A percentile compares a stretch with the other conserved stretches of the same genome.
phyloP scores from a whole-genome alignment of 495 filamentous ascomycete species.

The Friedmanniomyces endolithicus region DNA sequence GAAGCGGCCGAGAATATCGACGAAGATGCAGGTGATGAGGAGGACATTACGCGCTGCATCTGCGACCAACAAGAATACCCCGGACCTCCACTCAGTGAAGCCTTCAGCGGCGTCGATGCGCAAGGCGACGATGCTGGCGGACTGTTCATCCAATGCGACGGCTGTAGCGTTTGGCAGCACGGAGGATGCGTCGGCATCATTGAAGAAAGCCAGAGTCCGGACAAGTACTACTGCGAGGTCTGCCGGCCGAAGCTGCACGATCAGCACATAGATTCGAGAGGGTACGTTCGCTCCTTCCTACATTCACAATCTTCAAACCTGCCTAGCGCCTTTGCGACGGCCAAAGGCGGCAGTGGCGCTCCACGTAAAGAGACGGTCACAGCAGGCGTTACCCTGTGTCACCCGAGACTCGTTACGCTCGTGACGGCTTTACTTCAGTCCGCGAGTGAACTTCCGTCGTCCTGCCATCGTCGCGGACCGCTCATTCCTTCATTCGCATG shows the following conservation, averaged over 20 bases:
- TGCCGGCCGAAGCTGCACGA: slow-evolving; percentile 86
- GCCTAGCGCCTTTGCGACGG: neutral
- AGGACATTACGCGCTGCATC: slow-evolving; percentile 87
- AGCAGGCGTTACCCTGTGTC: neutral
- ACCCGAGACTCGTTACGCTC: neutral
- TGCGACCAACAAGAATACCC: slow-evolving; percentile 93
- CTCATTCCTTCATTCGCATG: neutral
- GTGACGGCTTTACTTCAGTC: neutral
- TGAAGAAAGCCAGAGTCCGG: slow-evolving; percentile 79
- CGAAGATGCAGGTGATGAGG: slow-evolving; percentile 65
- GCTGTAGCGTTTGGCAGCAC: slow-evolving; percentile 97
- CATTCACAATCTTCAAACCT: neutral
- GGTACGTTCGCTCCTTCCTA: slow-evolving; percentile 50
- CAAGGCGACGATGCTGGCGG: slow-evolving; percentile 78
- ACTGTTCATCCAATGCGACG: slow-evolving; percentile 95
- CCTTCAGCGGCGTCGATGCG: slow-evolving; percentile 39
- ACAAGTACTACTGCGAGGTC: slow-evolving; percentile 95
- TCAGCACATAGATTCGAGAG: slow-evolving; percentile 64
- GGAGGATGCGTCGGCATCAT: slow-evolving; percentile 96
- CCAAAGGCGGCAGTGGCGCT: neutral
- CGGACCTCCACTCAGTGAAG: slow-evolving; percentile 52
- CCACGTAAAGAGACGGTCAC: neutral
- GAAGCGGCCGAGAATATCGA: slow-evolving; percentile 43
- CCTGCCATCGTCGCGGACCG: neutral
- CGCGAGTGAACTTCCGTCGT: neutral